Evolutionary conservation across 2,329 filamentous ascomycete species (phyloP).

Genomic region (Scedosporium boydii): DNA sequence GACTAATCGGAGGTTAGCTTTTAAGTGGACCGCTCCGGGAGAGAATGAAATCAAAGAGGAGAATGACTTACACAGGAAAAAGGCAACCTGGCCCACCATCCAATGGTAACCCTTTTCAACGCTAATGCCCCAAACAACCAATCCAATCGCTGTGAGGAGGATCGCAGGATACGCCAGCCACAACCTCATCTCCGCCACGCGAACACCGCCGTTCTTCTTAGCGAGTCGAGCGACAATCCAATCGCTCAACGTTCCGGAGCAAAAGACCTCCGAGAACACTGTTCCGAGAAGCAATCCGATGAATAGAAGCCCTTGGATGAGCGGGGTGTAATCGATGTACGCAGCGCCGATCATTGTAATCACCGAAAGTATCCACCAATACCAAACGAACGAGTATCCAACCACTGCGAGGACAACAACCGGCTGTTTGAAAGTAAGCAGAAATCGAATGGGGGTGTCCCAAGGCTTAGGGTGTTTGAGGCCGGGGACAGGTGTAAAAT

Average conservation of each 20-base stretch:
- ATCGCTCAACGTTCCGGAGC: constrained; percentile 44
- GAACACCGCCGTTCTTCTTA: constrained; percentile 29
- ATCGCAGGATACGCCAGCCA: constrained; percentile 46
- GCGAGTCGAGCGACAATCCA: constrained; percentile 35
- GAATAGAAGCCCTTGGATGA: constrained; percentile 44
- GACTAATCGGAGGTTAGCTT: constrained; percentile 21
- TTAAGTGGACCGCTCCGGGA: not conserved
- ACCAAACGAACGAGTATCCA: constrained; percentile 43
- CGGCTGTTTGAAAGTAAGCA: constrained; percentile 34
- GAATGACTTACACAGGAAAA: constrained; percentile 38
- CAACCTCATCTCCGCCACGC: constrained; percentile 43
- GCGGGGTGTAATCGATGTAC: constrained; percentile 34
- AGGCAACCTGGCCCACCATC: constrained; percentile 45
- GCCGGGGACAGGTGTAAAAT: constrained; percentile 35
- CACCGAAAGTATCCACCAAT: constrained; percentile 46
- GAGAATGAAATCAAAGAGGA: not conserved
- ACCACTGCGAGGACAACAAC: constrained; percentile 34
- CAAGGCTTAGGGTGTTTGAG: constrained; percentile 40
- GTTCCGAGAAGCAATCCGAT: constrained; percentile 44
- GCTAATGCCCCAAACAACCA: constrained; percentile 45
- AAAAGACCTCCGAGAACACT: constrained; percentile 38
- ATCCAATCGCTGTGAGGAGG: constrained; percentile 34
- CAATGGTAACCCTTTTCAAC: constrained; percentile 44
- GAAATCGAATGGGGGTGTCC: constrained; percentile 34
- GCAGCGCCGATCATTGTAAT: constrained; percentile 43